A percentile compares a stretch with the other conserved stretches of the same genome.
These are phyloP conservation scores for Quercus glauca DNA, from an alignment of 306 rosid genomes.

Conservation along the genomic window DNA sequence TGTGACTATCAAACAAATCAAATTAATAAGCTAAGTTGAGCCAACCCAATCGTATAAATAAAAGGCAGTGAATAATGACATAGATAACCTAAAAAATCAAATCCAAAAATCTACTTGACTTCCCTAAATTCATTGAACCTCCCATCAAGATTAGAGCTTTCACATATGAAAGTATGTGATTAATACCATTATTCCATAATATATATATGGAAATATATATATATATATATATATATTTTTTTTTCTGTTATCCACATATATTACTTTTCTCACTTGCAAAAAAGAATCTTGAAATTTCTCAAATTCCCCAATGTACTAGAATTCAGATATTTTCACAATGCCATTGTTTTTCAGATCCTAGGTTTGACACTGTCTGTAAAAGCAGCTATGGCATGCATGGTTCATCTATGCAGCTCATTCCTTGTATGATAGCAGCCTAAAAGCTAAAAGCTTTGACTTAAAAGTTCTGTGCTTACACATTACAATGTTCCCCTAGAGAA, in stretches of 20 bases:
- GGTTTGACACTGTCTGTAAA: not conserved
- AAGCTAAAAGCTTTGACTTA: not conserved
- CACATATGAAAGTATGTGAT: not conserved
- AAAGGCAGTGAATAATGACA: not conserved
- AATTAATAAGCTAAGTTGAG: not conserved
- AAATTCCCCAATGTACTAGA: not conserved
- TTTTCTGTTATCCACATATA: not conserved
- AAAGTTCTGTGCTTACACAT: not conserved
- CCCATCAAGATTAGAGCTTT: not conserved
- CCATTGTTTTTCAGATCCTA: not conserved
- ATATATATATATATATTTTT: too few species aligned
- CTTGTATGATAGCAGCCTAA: not conserved
- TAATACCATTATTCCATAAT: not conserved
- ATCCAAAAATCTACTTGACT: not conserved
- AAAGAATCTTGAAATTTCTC: not conserved
- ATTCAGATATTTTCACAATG: not conserved
- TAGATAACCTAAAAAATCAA: not conserved
- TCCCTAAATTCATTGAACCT: not conserved
- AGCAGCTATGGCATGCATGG: not conserved
- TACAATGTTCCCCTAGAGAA: not conserved
- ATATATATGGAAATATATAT: not conserved
- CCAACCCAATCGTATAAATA: not conserved
- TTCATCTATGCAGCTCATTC: not conserved
- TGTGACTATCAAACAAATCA: conserved; percentile 41
- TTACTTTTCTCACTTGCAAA: not conserved